phyloP scores from a whole-genome alignment of 1,284 basidiomycete genomes.

The Mycosarcoma mackinlayi region DNA sequence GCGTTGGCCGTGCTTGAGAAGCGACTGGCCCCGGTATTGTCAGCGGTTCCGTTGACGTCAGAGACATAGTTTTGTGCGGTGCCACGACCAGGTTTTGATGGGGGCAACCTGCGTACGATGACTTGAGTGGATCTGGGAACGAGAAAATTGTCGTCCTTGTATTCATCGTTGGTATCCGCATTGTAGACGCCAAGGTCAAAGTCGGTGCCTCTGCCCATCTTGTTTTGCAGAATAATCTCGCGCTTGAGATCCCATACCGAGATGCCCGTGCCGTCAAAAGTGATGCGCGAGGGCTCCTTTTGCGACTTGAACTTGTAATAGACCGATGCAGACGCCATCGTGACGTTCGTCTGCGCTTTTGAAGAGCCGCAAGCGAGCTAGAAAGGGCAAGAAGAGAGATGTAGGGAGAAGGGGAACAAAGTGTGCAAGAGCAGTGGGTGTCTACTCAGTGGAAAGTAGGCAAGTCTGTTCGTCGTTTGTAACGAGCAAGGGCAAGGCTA shows the following conservation, averaged over 20 bases:
- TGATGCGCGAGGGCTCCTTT: conserved; percentile 90
- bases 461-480: too few relatives aligned
- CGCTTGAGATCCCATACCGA: conserved; percentile 99
- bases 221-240: conserved; percentile 96
- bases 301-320: conserved; percentile 99
- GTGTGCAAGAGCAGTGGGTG: conserved; percentile 1
- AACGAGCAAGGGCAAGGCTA: conserved; percentile 5
- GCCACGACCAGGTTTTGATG: conserved; percentile 86
- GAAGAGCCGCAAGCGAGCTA: not conserved
- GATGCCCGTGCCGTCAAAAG: conserved; percentile 98
- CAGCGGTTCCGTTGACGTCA: conserved; percentile 69
- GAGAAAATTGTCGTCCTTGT: conserved; percentile 88
- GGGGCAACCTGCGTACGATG: conserved; percentile 88
- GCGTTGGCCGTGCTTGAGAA: conserved; percentile 38
- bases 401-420: too few relatives aligned
- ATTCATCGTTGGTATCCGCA: conserved; percentile 73
- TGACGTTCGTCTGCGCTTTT: conserved; percentile 8
- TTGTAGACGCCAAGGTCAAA: conserved; percentile 88
- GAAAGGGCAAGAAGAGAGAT: not conserved
- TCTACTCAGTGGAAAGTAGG: conserved; percentile 4
- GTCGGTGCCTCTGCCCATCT: conserved; percentile 93
- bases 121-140: conserved; percentile 95
- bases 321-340: conserved; percentile 72
- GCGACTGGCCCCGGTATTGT: conserved; percentile 24
- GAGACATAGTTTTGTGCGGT: conserved; percentile 87